A percentile compares a stretch with the other conserved stretches of the same genome.
Conservation (phyloP, 805 yeast genomes). For the Pichia heedii region DNA sequence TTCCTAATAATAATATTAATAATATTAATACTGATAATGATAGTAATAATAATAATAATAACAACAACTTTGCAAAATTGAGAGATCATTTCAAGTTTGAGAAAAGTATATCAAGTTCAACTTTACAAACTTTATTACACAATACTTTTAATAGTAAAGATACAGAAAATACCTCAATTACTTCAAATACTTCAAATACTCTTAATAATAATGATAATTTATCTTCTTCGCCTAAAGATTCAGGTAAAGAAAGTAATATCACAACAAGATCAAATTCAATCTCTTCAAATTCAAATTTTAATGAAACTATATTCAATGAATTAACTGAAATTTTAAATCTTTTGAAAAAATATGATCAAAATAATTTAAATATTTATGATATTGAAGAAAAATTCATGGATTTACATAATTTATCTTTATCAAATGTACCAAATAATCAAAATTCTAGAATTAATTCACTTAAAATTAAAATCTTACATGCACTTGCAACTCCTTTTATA, state of each 20-base stretch:
- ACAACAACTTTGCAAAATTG: neutral
- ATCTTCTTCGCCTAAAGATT: neutral
- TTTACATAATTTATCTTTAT: slow-evolving; percentile 48
- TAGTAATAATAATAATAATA: neutral
- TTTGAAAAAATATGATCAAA: slow-evolving; percentile 1
- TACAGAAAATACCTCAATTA: neutral
- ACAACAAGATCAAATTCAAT: slow-evolving; percentile 3
- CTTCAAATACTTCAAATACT: neutral
- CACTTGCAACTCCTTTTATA: slow-evolving; percentile 59
- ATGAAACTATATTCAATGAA: slow-evolving; percentile 1
- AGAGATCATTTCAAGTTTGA: slow-evolving; percentile 25
- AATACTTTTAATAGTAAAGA: slow-evolving; percentile 10
- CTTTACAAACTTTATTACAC: slow-evolving; percentile 37
- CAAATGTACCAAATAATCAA: slow-evolving; percentile 27
- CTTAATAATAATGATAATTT: too few species aligned
- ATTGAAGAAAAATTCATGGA: slow-evolving; percentile 34
- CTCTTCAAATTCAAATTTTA: neutral
- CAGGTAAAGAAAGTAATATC: neutral
- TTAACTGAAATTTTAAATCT: slow-evolving; percentile 3
- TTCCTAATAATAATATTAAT: neutral
- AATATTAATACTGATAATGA: neutral
- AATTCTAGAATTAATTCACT: slow-evolving; percentile 33
- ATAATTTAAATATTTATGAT: slow-evolving; percentile 14
- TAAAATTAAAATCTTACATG: slow-evolving; percentile 43
- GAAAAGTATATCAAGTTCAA: slow-evolving; percentile 38